Evolutionary conservation across 192 early-diverging fungal genomes (phyloP), one percentile per base, ranked within the genome.

Genomic region (Coemansia sp.): DNA sequence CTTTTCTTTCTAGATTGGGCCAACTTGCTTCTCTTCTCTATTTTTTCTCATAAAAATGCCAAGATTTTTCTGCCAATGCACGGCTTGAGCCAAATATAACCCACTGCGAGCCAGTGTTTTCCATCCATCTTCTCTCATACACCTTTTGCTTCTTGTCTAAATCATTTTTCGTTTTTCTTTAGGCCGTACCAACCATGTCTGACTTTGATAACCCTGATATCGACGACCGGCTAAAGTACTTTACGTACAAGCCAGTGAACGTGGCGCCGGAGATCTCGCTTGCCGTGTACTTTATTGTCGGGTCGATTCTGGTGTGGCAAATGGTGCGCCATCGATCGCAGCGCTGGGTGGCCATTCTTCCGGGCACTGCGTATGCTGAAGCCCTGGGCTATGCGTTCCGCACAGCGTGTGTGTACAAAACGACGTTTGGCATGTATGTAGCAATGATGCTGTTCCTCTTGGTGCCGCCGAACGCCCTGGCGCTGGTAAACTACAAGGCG

Each of bases 401-500:
- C 40, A 59, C 64, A 0, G 56, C 63, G 2, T 78, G 76, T 44
- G 71, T 78, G 6, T 36, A 64, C 47, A 40, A 73, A 5, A 78
- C 71, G 10, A 73, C 76, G 10, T 73, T 78, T 51, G 64, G 28
- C 3, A 58, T 72, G 56, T 78, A 73, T 22, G 67, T 78, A 0
- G 21, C 66, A 11, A 72, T 73, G 76, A 72, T 64, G 36, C 60
- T 78, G 12, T 73, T 78, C 22, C 57, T 78, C 2, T 47, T 78
- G 22, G 57, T 78, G 17, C 76, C 76, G 50, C 62, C 64, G 0
- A 78, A 78, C 38, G 66, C 71, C 0, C 49, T 78, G 28, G 76
- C 76, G 1, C 34, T 78, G 67, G 66, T 44, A 23, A 78, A 78
- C 64, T 78, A 78, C 62, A 78, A 78, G 47, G 65, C 71, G 0